phyloP scores from a whole-genome alignment of 495 filamentous ascomycete species.

The Aspergillus diversus region DNA sequence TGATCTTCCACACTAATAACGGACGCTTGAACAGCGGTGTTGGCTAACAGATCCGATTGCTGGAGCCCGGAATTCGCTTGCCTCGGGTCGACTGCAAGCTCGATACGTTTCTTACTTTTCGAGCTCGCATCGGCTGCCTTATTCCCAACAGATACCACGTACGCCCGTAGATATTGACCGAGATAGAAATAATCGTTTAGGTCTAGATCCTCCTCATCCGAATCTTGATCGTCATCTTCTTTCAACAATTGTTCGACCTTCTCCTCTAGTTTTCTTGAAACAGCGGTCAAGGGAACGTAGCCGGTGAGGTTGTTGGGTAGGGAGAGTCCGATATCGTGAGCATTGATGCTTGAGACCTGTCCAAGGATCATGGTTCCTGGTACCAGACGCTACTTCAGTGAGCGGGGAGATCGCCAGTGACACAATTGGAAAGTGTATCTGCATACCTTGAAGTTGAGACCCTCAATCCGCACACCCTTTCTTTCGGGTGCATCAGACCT shows the following conservation, averaged over 20 bases:
- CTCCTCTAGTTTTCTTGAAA: slow-evolving; percentile 74
- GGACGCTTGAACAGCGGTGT: slow-evolving; percentile 81
- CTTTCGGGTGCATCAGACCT: slow-evolving; percentile 51
- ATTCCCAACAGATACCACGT: slow-evolving; percentile 71
- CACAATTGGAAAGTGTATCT: slow-evolving; percentile 1
- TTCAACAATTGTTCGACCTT: slow-evolving; percentile 66
- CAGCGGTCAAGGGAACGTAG: slow-evolving; percentile 85
- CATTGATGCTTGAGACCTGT: slow-evolving; percentile 79
- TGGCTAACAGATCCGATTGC: slow-evolving; percentile 67
- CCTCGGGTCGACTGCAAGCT: slow-evolving; percentile 77
- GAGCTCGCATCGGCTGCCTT: slow-evolving; percentile 56
- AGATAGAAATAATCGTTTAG: slow-evolving; percentile 73
- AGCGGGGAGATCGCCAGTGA: slow-evolving; percentile 30
- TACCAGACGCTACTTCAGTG: slow-evolving; percentile 67
- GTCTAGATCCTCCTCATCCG: slow-evolving; percentile 64
- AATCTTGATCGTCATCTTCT: slow-evolving; percentile 57
- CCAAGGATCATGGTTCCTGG: slow-evolving; percentile 86
- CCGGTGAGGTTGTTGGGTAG: slow-evolving; percentile 92
- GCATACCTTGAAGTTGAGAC: slow-evolving; percentile 84
- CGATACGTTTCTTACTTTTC: slow-evolving; percentile 79
- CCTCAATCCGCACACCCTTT: slow-evolving; percentile 72
- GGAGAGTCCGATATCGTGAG: slow-evolving; percentile 75
- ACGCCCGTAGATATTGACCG: slow-evolving; percentile 88
- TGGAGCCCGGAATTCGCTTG: slow-evolving; percentile 74
- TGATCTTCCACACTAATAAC: slow-evolving; percentile 93